These are phyloP conservation scores for Lodderomyces oxycetoniae DNA, from an alignment of 1,139 yeast genomes.

Conservation along the genomic window DNA sequence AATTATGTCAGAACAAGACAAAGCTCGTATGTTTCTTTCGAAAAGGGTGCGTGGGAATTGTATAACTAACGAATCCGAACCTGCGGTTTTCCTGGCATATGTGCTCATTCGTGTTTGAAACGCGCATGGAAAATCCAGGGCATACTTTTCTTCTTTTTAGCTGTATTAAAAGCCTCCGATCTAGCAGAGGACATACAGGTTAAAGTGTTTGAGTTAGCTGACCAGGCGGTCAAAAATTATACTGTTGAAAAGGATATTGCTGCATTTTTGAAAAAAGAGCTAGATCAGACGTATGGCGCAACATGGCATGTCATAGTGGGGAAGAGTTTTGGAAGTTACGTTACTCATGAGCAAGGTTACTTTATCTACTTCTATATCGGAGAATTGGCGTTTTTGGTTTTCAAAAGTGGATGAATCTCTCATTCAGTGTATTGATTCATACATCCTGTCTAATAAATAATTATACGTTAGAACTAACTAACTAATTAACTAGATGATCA, in stretches of 20 bases:
- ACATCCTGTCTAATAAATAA: no score
- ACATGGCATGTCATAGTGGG: conserved; percentile 98
- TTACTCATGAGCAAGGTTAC: conserved; percentile 82
- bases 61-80: neutral
- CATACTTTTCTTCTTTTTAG: conserved; percentile 17
- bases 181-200: conserved; percentile 55
- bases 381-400: conserved; percentile 72
- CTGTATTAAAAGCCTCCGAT: conserved; percentile 46
- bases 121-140: neutral
- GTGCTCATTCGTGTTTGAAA: neutral
- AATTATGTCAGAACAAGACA: conserved; percentile 9
- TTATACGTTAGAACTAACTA: no score
- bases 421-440: no score
- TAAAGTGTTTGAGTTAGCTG: conserved; percentile 54
- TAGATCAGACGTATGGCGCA: conserved; percentile 58
- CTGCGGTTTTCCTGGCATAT: neutral
- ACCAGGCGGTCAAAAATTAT: conserved; percentile 41
- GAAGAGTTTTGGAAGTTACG: conserved; percentile 86
- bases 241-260: conserved; percentile 73
- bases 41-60: no score
- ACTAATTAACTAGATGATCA: no score
- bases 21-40: conserved; percentile 11
- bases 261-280: conserved; percentile 69
- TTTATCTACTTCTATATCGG: conserved; percentile 84
- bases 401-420: conserved; percentile 69